Conservation (phyloP, 2,329 filamentous ascomycete species). For the Aureobasidium mangrovei region DNA sequence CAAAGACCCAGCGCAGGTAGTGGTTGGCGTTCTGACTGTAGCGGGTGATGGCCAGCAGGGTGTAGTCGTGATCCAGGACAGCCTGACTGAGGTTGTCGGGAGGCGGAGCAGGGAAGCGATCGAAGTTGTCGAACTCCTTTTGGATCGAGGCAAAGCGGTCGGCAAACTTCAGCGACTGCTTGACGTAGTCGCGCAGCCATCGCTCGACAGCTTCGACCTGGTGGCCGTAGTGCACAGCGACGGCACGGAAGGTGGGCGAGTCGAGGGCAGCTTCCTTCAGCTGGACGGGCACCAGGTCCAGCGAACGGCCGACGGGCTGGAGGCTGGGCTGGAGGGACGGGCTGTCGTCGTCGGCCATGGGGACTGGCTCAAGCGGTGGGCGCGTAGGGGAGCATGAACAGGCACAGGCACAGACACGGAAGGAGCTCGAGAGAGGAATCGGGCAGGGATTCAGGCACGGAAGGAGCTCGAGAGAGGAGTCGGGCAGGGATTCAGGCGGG, state of each 20-base stretch:
- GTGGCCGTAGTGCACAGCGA: conserved; percentile 76
- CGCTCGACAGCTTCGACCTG: conserved; percentile 84
- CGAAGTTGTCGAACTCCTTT: conserved; percentile 61
- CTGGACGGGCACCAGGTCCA: conserved; percentile 57
- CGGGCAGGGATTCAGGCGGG: too few relatives aligned
- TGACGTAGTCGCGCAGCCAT: conserved; percentile 74
- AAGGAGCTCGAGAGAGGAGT: too few relatives aligned
- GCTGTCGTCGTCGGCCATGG: conserved; percentile 1
- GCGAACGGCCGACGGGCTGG: conserved; percentile 32
- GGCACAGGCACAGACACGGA: too few relatives aligned
- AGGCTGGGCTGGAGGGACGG: conserved; percentile 22
- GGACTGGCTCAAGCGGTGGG: background rate
- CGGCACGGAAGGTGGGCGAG: conserved; percentile 88
- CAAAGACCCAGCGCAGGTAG: conserved; percentile 72
- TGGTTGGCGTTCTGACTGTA: conserved; percentile 80
- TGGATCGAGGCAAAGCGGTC: conserved; percentile 57
- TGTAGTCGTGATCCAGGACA: conserved; percentile 91
- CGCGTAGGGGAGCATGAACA: background rate
- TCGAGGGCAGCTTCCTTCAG: conserved; percentile 94
- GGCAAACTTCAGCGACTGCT: conserved; percentile 52
- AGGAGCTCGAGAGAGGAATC: too few relatives aligned
- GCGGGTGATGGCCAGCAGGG: conserved; percentile 72
- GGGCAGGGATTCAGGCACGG: too few relatives aligned
- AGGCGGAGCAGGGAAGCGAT: conserved; percentile 68
- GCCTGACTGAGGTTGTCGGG: conserved; percentile 68